Evolutionary conservation across 1,139 yeast genomes (phyloP).

Genomic region (Hansenula lynferdii): DNA sequence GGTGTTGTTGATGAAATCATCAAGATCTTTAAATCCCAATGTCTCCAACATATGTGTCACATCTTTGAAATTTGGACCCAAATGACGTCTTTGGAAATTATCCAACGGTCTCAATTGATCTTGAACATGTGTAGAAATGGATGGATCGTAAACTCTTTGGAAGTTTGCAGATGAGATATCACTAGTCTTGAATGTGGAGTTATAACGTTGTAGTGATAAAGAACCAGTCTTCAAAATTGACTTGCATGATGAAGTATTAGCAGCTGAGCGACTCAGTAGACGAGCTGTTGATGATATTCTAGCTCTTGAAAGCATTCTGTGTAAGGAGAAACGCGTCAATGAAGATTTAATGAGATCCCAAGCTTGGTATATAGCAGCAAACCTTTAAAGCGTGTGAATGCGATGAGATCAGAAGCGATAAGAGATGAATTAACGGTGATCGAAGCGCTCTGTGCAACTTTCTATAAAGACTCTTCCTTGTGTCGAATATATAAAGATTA

Average conservation of each 20-base stretch:
- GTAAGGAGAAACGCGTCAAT: not conserved
- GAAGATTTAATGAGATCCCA: not conserved
- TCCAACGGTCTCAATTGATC: constrained; percentile 45
- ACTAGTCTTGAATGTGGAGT: constrained; percentile 3
- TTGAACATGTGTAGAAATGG: constrained; percentile 3
- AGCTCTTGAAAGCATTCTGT: constrained; percentile 1
- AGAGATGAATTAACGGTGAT: too few relatives aligned
- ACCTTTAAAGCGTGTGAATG: too few relatives aligned
- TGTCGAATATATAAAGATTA: too few relatives aligned
- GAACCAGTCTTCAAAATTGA: not conserved
- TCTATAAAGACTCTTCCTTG: too few relatives aligned
- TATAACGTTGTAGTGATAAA: not conserved
- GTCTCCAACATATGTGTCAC: constrained; percentile 59
- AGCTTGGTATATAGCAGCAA: too few relatives aligned
- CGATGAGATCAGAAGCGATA: too few relatives aligned
- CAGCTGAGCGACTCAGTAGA: not conserved
- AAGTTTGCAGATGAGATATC: constrained; percentile 21
- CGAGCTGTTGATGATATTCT: not conserved
- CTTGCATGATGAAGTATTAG: not conserved
- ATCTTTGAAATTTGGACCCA: constrained; percentile 73
- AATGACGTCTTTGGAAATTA: constrained; percentile 84
- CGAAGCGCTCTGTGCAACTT: too few relatives aligned
- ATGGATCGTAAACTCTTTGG: constrained; percentile 17
- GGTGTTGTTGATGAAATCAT: constrained; percentile 64
- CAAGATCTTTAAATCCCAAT: constrained; percentile 64